Evolutionary conservation across 2,329 filamentous ascomycete genomes (phyloP), one percentile per base, ranked within the genome.

Genomic region (Aspergillus candidus): DNA sequence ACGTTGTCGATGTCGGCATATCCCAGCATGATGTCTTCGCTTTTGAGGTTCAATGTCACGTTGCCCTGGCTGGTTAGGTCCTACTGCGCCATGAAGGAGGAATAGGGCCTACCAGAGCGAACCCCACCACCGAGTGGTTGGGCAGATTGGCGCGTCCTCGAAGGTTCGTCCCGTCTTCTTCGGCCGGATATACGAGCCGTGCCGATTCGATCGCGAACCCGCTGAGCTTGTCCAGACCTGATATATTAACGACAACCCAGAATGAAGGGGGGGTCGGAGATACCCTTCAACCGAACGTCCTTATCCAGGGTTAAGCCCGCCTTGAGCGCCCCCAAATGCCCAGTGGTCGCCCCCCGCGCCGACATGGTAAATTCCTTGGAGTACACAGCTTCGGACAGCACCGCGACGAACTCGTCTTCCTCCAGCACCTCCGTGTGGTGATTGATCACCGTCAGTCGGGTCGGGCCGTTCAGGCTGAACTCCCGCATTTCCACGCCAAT

Each of bases 11-110:
- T 44, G 12, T 58, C 59, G 13, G 71, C 61, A 1, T 65, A 51
- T 4, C 73, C 73, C 6, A 75, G 50, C 7, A 56, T 57, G 8
- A 70, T 45, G n/a, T 68, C 59, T 3, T 69, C 70, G 0, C 65
- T 67, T 41, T 66, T 54, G 13, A 75, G 41, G 35, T 73, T 71
- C 12, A 75, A 63, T 0, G 69, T 70, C n/a, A 75, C 39, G 51
- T 76, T 70, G 10, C 73, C 73, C 58, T 57, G 33, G 13, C 1
- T 14, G 12, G 11, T 35, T 10, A 22, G 11, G 4, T 7, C 29
- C 18, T 32, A 31, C 11, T 32, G n/a, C 4, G 8, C 18, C 2
- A 22, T 32, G 2, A 6, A 38, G 27, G 30, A 31, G 12, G 17
- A 14, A 7, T 5, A n/a, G 3, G 3, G 15, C 38, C 18, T 53